These are phyloP conservation scores for Chloris gayana DNA, from an alignment of 176 grass and related monocot species.

Conservation along the genomic window DNA sequence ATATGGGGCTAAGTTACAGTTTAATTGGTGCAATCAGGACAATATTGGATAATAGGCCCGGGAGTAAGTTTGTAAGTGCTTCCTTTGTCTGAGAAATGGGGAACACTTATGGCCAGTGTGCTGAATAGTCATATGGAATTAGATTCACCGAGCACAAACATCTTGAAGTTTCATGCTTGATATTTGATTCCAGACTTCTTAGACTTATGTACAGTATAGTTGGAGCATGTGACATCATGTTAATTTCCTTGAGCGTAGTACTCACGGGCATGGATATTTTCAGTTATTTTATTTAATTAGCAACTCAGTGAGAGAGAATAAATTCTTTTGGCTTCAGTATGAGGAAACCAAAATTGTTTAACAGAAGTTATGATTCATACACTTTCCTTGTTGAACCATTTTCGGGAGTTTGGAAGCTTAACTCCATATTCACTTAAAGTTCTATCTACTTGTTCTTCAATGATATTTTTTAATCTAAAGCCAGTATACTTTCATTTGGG, in stretches of 20 bases:
- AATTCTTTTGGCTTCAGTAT: neutral
- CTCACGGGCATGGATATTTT: neutral
- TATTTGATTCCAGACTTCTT: neutral
- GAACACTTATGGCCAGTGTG: neutral
- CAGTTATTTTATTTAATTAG: slow-evolving; percentile 2
- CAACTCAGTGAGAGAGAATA: neutral
- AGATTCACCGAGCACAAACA: neutral
- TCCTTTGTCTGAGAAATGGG: neutral
- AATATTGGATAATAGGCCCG: neutral
- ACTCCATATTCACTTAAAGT: neutral
- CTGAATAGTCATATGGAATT: neutral
- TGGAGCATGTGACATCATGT: neutral
- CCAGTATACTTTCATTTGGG: neutral
- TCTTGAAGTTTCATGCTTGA: slow-evolving; percentile 1
- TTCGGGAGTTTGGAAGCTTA: slow-evolving; percentile 11
- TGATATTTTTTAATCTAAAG: slow-evolving; percentile 17
- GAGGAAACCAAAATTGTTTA: neutral
- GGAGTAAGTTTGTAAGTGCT: neutral
- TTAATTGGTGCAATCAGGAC: neutral
- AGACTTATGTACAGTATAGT: neutral
- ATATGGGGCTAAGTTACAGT: neutral
- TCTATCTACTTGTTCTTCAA: neutral
- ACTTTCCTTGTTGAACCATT: slow-evolving; percentile 8
- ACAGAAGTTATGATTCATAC: slow-evolving; percentile 7
- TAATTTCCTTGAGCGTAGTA: neutral